Evolutionary conservation across 164 flowering plant genomes (phyloP).

Genomic region (Sextonia rubra): DNA sequence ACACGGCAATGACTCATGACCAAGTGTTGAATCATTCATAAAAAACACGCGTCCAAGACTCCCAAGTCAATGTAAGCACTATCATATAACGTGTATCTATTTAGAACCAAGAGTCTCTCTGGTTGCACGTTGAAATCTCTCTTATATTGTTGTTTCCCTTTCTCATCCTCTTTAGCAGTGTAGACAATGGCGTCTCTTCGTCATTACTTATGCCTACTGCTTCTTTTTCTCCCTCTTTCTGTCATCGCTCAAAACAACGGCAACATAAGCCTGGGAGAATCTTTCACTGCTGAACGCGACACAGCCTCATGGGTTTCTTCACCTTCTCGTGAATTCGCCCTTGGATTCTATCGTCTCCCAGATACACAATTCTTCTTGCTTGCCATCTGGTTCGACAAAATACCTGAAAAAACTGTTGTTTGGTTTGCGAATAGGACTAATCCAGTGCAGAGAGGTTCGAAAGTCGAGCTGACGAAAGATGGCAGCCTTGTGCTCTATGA

Average conservation of each 20-base stretch:
- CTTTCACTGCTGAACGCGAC: slow-evolving; percentile 14
- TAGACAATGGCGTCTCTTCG: neutral
- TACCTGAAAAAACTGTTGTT: slow-evolving; percentile 29
- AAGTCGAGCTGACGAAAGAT: slow-evolving; percentile 15
- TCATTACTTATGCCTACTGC: neutral
- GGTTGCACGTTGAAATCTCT: too few species aligned
- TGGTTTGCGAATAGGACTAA: slow-evolving; percentile 28
- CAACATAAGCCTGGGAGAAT: slow-evolving; percentile 22
- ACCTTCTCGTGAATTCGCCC: slow-evolving; percentile 33
- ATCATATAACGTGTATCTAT: too few species aligned
- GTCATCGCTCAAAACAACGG: slow-evolving; percentile 11
- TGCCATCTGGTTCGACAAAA: slow-evolving; percentile 33
- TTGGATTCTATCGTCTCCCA: slow-evolving; percentile 22
- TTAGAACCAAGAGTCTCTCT: too few species aligned
- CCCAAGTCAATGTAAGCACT: too few species aligned
- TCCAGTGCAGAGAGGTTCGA: slow-evolving; percentile 26
- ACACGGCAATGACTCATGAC: too few species aligned
- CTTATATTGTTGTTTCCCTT: too few species aligned
- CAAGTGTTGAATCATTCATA: too few species aligned
- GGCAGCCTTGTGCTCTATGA: slow-evolving; percentile 22
- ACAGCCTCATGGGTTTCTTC: slow-evolving; percentile 21
- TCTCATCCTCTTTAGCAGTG: neutral
- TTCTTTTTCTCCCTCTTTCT: slow-evolving; percentile 1
- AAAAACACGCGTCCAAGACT: too few species aligned
- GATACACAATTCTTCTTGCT: slow-evolving; percentile 12